Base-by-base conservation (phyloP, 129 eudicot species). In the Rutidosis leptorrhynchoides region DNA sequence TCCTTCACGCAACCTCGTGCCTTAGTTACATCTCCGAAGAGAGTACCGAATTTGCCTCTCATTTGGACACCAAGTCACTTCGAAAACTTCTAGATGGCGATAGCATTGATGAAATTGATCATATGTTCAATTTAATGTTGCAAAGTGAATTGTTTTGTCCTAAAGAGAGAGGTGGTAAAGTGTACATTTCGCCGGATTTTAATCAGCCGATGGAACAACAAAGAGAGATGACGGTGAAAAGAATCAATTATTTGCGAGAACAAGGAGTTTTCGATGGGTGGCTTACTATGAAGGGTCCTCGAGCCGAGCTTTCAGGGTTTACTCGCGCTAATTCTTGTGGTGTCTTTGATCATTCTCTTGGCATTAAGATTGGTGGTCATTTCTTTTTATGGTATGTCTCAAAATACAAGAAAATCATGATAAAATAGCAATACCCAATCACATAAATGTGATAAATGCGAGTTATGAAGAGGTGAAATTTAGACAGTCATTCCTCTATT, bases 121-220 rank as follows among this genome's bases (percentile, higher is more conserved):
- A 87, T 84, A 59, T 90, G 7, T 86, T 74, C 70, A 64, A 64
- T 2, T 65, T 86, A 0, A 89, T 89, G 71, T 17, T 72, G 8
- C 78, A 78, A 25, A 85, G 86, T 74, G 42, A 57, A 6, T 53
- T 86, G 70, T 89, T 89, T 60, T 75, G 83, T 20, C 88, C 83
- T 5, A 61, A 69, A 21, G 48, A 71, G 7, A 69, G 76, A 27
- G 95, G 90, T 4, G 87, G 84, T 8, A 82, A 78, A 54, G 76
- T 82, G 6, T 86, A 83, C 66, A 79, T 82, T 21, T 71, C 73
- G 40, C 87, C 91, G 19, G 89, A 86, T 66, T 90, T 49, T 33
- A 86, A 86, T 54, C 78, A 82, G 71, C 63, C 87, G 6, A 86
- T 86, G 95, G 97, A 90, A 61, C 82, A 84, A 65, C 97, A 90